phyloP scores from a whole-genome alignment of 2,329 filamentous ascomycete genomes.

The Sclerotinia borealis region DNA sequence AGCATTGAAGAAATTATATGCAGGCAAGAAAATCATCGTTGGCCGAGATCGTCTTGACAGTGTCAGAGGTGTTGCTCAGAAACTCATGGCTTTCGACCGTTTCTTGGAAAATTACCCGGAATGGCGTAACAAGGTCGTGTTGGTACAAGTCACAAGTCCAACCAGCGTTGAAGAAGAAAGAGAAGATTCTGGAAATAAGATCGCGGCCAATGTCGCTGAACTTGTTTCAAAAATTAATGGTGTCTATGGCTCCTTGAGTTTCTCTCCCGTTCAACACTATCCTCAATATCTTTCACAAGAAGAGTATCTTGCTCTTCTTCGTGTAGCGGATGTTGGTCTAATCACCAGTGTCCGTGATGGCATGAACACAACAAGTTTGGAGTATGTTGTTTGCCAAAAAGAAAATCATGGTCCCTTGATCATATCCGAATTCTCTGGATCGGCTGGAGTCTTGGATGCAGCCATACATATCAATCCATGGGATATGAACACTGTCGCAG shows the following conservation, averaged over 20 bases:
- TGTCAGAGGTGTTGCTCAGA: constrained; percentile 89
- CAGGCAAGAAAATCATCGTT: constrained; percentile 91
- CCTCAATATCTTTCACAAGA: constrained; percentile 84
- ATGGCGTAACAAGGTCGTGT: constrained; percentile 85
- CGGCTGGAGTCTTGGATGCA: constrained; percentile 74
- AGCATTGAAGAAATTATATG: constrained; percentile 69
- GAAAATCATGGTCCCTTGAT: constrained; percentile 83
- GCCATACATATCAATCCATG: constrained; percentile 97
- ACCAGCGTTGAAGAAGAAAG: constrained; percentile 73
- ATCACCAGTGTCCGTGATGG: constrained; percentile 95
- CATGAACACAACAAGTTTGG: constrained; percentile 95
- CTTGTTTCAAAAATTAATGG: constrained; percentile 90
- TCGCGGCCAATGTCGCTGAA: constrained; percentile 83
- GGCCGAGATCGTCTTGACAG: constrained; percentile 91
- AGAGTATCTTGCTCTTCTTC: constrained; percentile 91
- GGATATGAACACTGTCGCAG: constrained; percentile 79
- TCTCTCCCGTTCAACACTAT: constrained; percentile 89
- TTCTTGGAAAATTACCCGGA: constrained; percentile 88
- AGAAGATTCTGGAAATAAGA: constrained; percentile 71
- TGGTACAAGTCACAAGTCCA: constrained; percentile 92
- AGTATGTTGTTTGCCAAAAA: constrained; percentile 90
- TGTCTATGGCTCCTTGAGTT: constrained; percentile 78
- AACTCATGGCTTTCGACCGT: constrained; percentile 86
- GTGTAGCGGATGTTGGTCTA: constrained; percentile 82
- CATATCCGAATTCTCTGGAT: constrained; percentile 93